Conservation (phyloP, 768 basidiomycete species). For the Rhodotorula toruloides region DNA sequence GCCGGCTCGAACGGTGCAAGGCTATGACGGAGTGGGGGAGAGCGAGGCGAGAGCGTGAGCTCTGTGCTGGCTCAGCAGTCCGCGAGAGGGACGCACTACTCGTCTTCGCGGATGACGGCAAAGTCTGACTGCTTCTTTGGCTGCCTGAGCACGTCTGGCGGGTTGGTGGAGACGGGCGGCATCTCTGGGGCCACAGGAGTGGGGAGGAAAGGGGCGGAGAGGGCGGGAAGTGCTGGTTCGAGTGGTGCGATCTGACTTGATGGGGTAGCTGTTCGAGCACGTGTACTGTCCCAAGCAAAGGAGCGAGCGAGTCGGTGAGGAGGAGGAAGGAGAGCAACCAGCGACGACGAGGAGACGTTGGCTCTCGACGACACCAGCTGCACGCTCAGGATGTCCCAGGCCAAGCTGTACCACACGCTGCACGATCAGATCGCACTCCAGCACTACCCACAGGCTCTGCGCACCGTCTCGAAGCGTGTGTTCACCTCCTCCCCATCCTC, state of each 20-base stretch:
- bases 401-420: no score
- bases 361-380: no score
- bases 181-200: not conserved
- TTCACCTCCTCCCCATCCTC: conserved; percentile 46
- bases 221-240: not conserved
- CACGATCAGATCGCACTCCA: no score
- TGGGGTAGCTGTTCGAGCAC: no score
- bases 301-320: not conserved
- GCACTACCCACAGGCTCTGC: no score
- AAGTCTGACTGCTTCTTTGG: conserved; percentile 10
- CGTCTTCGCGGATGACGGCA: conserved; percentile 45
- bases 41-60: not conserved
- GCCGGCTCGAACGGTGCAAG: conserved; percentile 47
- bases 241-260: not conserved
- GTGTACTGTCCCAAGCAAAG: no score
- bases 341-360: no score
- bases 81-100: conserved; percentile 42
- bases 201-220: not conserved
- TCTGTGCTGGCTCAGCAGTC: not conserved
- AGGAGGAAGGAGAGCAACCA: no score
- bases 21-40: conserved; percentile 34
- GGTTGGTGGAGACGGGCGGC: not conserved
- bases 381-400: no score
- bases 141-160: not conserved
- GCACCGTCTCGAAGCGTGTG: no score